A percentile compares a stretch with the other conserved stretches of the same genome.
Evolutionary conservation across 1,284 basidiomycete species (phyloP).

Genomic region (Moesziomyces sp.): DNA sequence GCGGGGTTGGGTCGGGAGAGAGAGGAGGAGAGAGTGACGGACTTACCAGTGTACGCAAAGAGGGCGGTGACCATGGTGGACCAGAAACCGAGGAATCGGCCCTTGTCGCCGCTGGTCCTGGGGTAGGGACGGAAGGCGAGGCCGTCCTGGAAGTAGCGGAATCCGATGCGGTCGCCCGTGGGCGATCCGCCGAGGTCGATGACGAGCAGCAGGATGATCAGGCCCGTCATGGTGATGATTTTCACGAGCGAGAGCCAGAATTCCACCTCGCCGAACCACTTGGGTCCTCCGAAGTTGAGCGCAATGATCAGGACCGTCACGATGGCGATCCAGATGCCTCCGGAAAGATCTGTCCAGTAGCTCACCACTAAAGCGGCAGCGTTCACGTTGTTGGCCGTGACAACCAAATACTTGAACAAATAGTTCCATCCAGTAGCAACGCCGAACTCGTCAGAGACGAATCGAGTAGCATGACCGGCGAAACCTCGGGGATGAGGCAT

Average conservation of each 20-base stretch:
- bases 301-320: slow-evolving; percentile 47
- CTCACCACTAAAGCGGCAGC: slow-evolving; percentile 26
- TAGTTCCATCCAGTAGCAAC: slow-evolving; percentile 66
- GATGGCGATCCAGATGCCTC: slow-evolving; percentile 50
- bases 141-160: slow-evolving; percentile 73
- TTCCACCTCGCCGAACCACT: slow-evolving; percentile 75
- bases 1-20: no score
- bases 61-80: slow-evolving; percentile 65
- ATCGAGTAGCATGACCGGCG: slow-evolving; percentile 69
- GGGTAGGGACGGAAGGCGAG: slow-evolving; percentile 42
- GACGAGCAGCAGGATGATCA: slow-evolving; percentile 53
- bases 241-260: slow-evolving; percentile 47
- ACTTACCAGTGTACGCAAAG: slow-evolving; percentile 72
- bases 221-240: slow-evolving; percentile 46
- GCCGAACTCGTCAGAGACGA: slow-evolving; percentile 69
- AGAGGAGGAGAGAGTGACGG: no score
- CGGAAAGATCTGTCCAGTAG: slow-evolving; percentile 47
- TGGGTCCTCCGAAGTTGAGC: slow-evolving; percentile 69
- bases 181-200: slow-evolving; percentile 69
- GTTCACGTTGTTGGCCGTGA: slow-evolving; percentile 42
- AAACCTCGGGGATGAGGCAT: slow-evolving; percentile 69
- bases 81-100: slow-evolving; percentile 61
- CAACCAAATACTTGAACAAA: slow-evolving; percentile 45
- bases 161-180: slow-evolving; percentile 73
- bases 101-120: slow-evolving; percentile 46